Evolutionary conservation across 208 protist species (phyloP).

Genomic region (Crithidia acanthocephali): DNA sequence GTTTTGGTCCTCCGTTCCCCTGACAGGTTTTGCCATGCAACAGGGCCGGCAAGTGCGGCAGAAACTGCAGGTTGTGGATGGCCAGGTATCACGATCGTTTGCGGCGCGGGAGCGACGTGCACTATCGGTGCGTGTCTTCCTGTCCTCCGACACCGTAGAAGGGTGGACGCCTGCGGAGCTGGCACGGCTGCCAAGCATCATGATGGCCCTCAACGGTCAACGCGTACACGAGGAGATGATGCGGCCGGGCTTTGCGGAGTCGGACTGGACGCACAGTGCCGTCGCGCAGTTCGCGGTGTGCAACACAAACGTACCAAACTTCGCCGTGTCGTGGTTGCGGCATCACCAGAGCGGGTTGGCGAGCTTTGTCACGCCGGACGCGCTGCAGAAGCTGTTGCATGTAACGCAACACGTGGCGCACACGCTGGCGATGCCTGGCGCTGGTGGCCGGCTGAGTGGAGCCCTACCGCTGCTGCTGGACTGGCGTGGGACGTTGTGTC

Average conservation of each 20-base stretch:
- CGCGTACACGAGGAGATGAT: too few relatives aligned
- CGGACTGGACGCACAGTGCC: too few relatives aligned
- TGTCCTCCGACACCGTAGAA: neutral
- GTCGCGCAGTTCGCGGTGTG: too few relatives aligned
- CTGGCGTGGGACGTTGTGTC: neutral
- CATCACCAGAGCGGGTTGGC: neutral
- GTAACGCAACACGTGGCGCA: neutral
- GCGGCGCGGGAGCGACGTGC: neutral
- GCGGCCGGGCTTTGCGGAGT: too few relatives aligned
- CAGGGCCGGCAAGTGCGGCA: neutral
- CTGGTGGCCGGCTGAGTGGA: neutral
- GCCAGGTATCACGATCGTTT: neutral
- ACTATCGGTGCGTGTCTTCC: neutral
- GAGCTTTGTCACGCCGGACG: neutral
- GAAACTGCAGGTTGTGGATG: neutral
- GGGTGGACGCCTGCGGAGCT: too few relatives aligned
- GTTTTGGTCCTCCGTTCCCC: neutral
- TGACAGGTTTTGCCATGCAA: neutral
- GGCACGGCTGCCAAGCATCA: too few relatives aligned
- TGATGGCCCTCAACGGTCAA: too few relatives aligned
- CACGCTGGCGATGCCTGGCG: slow-evolving; percentile 4
- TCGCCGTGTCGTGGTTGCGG: neutral
- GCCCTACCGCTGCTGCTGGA: neutral
- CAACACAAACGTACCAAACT: neutral
- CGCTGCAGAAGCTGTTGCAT: neutral